Evolutionary conservation across 306 rosid genomes (phyloP).

Genomic region (Amphicarpaea edgeworthii): DNA sequence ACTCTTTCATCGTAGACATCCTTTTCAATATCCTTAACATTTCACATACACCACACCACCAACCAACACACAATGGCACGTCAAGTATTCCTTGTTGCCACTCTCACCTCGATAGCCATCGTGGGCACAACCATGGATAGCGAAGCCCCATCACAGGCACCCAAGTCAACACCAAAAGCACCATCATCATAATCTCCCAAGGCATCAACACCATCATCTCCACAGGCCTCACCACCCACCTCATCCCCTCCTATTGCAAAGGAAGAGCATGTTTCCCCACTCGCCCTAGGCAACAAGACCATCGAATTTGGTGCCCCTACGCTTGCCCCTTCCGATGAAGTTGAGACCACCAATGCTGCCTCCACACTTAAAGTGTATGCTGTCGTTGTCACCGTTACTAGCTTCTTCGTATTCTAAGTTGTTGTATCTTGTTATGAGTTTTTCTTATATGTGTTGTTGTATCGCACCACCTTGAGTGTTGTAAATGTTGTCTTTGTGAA

Average conservation of each 20-base stretch:
- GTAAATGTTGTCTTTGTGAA: background rate
- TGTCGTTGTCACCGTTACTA: constrained; percentile 27
- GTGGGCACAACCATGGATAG: constrained; percentile 41
- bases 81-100: constrained; percentile 15
- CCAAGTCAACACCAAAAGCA: background rate
- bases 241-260: constrained; percentile 44
- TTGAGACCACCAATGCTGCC: background rate
- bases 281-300: constrained; percentile 57
- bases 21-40: background rate
- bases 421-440: background rate
- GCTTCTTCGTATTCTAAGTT: constrained; percentile 50
- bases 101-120: constrained; percentile 56
- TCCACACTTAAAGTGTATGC: constrained; percentile 29
- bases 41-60: background rate
- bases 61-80: background rate
- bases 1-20: no score
- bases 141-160: constrained; percentile 31
- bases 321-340: background rate
- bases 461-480: background rate
- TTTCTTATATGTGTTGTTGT: background rate
- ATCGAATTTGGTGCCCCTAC: constrained; percentile 25
- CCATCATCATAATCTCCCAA: constrained; percentile 3
- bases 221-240: constrained; percentile 5
- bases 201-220: no score
- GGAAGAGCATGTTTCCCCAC: constrained; percentile 58